Percentiles rank a stretch among this genome's conserved stretches.
These are phyloP conservation scores for Prunus persica DNA, from an alignment of 306 rosid species.

Conservation along the genomic window Prunus_persica_NCBIv2 NC_034009.1:44635001-44635500, in stretches of 20 bases:
- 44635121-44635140: conserved; percentile 33
- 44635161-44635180: conserved; percentile 93
- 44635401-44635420: background rate
- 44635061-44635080: background rate
- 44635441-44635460: background rate
- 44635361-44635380: conserved; percentile 3
- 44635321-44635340: conserved; percentile 97
- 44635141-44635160: conserved; percentile 90
- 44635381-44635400: conserved; percentile 5
- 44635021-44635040: background rate
- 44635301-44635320: conserved; percentile 97
- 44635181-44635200: conserved; percentile 96
- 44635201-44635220: conserved; percentile 93
- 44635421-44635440: background rate
- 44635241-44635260: conserved; percentile 77
- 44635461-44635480: background rate
- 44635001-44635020: too few species aligned
- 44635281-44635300: conserved; percentile 99
- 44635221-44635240: conserved; percentile 78
- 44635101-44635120: conserved; percentile 18
- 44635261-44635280: conserved; percentile 87
- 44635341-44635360: conserved; percentile 11
- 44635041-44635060: background rate
- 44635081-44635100: conserved; percentile 5
- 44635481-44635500: background rate